Evolutionary conservation across 345 rosid genomes (phyloP).

Genomic region (Fremontodendron californicum): DNA sequence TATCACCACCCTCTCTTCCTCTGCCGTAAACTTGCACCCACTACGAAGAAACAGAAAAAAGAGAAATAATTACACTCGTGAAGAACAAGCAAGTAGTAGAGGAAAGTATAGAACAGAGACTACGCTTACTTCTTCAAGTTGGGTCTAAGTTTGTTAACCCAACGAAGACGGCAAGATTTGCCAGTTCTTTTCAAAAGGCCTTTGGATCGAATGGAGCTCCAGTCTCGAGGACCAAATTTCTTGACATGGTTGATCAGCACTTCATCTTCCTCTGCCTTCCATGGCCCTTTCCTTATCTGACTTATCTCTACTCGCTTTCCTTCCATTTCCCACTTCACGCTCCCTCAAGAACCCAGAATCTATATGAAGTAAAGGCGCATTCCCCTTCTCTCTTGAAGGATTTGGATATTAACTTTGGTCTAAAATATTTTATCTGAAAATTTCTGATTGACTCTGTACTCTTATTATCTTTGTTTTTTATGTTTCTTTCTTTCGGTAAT

Average conservation of each 20-base stretch:
- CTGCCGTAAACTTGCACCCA: conserved; percentile 84
- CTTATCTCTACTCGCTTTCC: conserved; percentile 37
- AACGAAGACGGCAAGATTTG: conserved; percentile 94
- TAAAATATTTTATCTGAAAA: background rate
- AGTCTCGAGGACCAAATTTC: conserved; percentile 79
- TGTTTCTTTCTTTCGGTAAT: background rate
- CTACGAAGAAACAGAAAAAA: conserved; percentile 22
- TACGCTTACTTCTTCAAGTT: conserved; percentile 64
- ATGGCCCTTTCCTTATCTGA: conserved; percentile 81
- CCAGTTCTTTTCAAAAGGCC: conserved; percentile 84
- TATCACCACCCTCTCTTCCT: conserved; percentile 87
- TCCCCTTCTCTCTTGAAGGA: background rate
- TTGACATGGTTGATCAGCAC: conserved; percentile 68
- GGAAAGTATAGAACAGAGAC: background rate
- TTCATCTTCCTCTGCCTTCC: conserved; percentile 92
- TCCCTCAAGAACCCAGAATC: too few relatives aligned
- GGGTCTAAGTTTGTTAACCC: conserved; percentile 96
- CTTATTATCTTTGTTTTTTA: background rate
- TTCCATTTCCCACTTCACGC: conserved; percentile 32
- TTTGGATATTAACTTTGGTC: background rate
- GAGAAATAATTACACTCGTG: background rate
- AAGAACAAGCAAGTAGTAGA: background rate
- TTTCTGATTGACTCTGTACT: background rate
- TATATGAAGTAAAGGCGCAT: background rate
- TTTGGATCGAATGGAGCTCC: conserved; percentile 99